Percentiles rank a stretch among this genome's conserved stretches.
Evolutionary conservation across 371 early-diverging fungal genomes (phyloP).

Genomic region (Mortierella sp.): DNA sequence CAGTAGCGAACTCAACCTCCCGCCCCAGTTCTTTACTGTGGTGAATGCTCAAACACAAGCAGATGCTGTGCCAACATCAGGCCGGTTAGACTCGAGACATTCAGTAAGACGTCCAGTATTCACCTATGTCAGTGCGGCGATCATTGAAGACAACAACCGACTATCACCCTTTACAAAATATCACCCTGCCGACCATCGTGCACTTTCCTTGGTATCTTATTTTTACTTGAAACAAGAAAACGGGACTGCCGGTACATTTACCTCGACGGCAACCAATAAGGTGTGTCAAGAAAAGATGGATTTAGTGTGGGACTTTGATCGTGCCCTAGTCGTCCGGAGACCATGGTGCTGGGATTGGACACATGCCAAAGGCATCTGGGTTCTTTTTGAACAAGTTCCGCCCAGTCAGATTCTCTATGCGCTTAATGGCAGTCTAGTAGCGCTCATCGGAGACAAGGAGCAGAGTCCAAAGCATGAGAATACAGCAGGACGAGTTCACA

Average conservation of each 20-base stretch:
- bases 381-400: constrained; percentile 71
- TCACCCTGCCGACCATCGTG: constrained; percentile 67
- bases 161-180: constrained; percentile 55
- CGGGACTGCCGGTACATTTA: background rate
- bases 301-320: constrained; percentile 66
- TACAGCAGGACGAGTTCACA: background rate
- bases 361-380: constrained; percentile 63
- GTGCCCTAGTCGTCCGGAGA: constrained; percentile 60
- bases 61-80: constrained; percentile 2
- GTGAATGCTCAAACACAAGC: constrained; percentile 24
- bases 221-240: constrained; percentile 33
- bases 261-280: background rate
- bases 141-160: constrained; percentile 37
- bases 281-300: background rate
- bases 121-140: constrained; percentile 26
- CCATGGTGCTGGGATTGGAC: constrained; percentile 75
- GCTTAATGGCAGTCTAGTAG: constrained; percentile 81
- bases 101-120: constrained; percentile 7
- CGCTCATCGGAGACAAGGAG: constrained; percentile 65
- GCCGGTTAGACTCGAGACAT: background rate
- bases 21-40: constrained; percentile 49
- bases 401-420: constrained; percentile 76
- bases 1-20: constrained; percentile 45
- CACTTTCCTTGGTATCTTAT: constrained; percentile 61
- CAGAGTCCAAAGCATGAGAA: constrained; percentile 6